Evolutionary conservation across 805 yeast genomes (phyloP).

Genomic region (Komagataella mondaviorum): DNA sequence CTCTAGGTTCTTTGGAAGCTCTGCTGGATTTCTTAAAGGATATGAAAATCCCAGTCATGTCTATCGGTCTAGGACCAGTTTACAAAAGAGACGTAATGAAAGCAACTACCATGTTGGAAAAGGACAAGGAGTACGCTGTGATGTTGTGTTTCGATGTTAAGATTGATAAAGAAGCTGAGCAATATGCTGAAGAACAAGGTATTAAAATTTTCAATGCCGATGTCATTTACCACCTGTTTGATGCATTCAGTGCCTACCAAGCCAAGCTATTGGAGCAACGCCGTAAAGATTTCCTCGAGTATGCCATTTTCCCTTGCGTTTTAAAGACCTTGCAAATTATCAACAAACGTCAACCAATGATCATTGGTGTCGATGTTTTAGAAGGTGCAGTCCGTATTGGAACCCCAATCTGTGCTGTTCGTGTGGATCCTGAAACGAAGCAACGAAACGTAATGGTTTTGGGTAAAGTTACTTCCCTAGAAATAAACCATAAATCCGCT

Average conservation of each 20-base stretch:
- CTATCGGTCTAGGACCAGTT: constrained; percentile 96
- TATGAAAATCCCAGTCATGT: constrained; percentile 98
- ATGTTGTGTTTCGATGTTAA: constrained; percentile 98
- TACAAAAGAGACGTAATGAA: constrained; percentile 97
- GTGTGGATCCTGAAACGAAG: constrained; percentile 75
- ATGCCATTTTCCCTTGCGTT: constrained; percentile 92
- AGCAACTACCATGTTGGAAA: constrained; percentile 92
- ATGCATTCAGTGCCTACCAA: constrained; percentile 88
- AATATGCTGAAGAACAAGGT: constrained; percentile 89
- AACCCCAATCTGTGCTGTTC: constrained; percentile 92
- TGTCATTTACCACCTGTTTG: constrained; percentile 92
- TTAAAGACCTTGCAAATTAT: constrained; percentile 90
- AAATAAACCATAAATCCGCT: constrained; percentile 84
- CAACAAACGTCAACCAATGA: constrained; percentile 98
- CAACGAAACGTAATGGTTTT: constrained; percentile 55
- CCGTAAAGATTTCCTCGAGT: constrained; percentile 76
- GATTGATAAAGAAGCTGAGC: constrained; percentile 96
- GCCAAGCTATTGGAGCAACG: constrained; percentile 75
- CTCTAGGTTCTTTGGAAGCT: constrained; percentile 97
- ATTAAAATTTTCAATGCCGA: constrained; percentile 91
- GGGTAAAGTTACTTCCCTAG: constrained; percentile 87
- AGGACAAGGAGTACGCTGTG: constrained; percentile 90
- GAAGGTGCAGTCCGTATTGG: constrained; percentile 88
- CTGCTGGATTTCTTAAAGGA: constrained; percentile 91
- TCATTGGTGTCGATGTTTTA: constrained; percentile 93